These are phyloP conservation scores for Podaxis sp. DNA, from an alignment of 768 basidiomycete genomes.

Conservation along the genomic window DNA sequence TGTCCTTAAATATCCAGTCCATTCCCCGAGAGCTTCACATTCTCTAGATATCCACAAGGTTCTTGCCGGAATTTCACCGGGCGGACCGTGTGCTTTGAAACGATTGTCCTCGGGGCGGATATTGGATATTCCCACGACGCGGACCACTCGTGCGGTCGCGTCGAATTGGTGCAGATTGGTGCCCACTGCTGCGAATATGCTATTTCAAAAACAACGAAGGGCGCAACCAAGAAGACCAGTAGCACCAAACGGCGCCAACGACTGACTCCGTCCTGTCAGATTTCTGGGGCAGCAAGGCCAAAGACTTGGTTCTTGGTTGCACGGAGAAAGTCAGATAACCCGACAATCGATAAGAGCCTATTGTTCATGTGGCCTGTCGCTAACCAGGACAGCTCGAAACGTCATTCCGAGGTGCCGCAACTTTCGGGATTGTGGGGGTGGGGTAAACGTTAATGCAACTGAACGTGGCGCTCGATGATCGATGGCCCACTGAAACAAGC, in stretches of 20 bases:
- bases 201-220: not conserved
- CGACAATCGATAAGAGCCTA: not conserved
- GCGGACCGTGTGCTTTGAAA: not conserved
- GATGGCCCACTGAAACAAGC: not conserved
- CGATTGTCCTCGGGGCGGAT: not conserved
- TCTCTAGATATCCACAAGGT: conserved; percentile 3
- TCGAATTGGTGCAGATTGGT: not conserved
- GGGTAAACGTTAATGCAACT: not conserved
- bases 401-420: not conserved
- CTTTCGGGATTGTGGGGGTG: not conserved
- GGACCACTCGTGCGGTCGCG: not conserved
- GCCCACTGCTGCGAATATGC: not conserved
- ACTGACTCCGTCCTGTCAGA: too few species aligned
- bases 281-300: not conserved
- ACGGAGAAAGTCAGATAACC: not conserved
- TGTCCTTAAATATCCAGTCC: conserved; percentile 2
- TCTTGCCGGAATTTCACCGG: conserved; percentile 12
- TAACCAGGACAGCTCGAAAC: not conserved
- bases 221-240: not conserved
- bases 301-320: not conserved
- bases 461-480: not conserved
- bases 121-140: not conserved
- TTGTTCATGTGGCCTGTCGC: not conserved
- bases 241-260: too few species aligned
- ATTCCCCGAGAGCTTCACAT: not conserved